phyloP scores from a whole-genome alignment of 2,329 filamentous ascomycete genomes.

The Magnaporthales sp. region DNA sequence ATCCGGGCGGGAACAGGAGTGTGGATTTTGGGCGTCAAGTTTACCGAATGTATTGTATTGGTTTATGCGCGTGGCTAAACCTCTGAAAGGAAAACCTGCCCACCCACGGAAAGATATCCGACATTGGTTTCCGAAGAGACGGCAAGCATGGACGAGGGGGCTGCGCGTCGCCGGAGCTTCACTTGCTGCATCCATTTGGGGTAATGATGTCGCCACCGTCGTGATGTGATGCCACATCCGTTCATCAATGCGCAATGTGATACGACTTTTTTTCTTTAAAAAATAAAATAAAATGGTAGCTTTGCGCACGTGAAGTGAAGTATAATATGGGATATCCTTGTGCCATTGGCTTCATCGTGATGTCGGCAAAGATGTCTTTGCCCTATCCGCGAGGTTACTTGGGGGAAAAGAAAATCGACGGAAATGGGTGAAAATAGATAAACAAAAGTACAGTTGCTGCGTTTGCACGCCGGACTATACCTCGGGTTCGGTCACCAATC shows the following conservation, averaged over 20 bases:
- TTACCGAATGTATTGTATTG: not conserved
- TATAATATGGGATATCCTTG: not conserved
- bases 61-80: not conserved
- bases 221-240: not conserved
- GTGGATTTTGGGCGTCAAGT: too few relatives aligned
- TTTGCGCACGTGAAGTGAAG: not conserved
- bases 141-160: not conserved
- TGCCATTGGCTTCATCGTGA: too few relatives aligned
- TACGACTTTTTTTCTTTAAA: too few relatives aligned
- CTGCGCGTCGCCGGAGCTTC: not conserved
- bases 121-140: not conserved
- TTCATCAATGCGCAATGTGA: not conserved
- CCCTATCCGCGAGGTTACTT: too few relatives aligned
- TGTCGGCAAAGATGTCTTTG: too few relatives aligned
- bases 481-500: not conserved
- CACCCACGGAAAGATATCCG: not conserved
- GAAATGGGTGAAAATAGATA: not conserved
- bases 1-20: too few relatives aligned
- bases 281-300: too few relatives aligned
- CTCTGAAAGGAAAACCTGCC: not conserved
- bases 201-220: not conserved
- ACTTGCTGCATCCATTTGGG: not conserved
- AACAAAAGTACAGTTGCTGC: not conserved
- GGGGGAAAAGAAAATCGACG: too few relatives aligned
- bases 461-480: not conserved